Evolutionary conservation across 805 yeast genomes (phyloP).

Genomic region (Ogataea nakhonphanomensis): DNA sequence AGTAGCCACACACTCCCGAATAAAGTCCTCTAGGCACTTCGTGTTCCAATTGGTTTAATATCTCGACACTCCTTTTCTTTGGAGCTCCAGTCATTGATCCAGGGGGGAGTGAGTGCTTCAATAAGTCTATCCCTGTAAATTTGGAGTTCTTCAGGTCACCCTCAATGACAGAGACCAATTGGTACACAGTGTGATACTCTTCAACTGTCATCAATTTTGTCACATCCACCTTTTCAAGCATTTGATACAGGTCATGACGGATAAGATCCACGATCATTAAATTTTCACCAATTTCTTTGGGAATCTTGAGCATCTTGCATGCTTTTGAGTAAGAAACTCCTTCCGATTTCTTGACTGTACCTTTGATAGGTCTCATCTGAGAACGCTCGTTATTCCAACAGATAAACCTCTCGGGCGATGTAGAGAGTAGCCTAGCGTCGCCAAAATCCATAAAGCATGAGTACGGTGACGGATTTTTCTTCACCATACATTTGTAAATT

Average conservation of each 20-base stretch:
- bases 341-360: constrained; percentile 74
- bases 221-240: constrained; percentile 64
- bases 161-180: constrained; percentile 82
- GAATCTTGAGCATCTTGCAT: constrained; percentile 61
- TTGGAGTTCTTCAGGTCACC: constrained; percentile 45
- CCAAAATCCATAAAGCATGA: constrained; percentile 73
- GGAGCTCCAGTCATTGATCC: constrained; percentile 99
- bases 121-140: constrained; percentile 72
- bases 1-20: constrained; percentile 94
- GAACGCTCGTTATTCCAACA: constrained; percentile 65
- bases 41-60: constrained; percentile 59
- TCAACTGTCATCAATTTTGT: constrained; percentile 85
- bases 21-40: constrained; percentile 74
- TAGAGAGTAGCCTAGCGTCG: constrained; percentile 65
- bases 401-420: constrained; percentile 93
- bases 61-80: constrained; percentile 84
- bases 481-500: constrained; percentile 67
- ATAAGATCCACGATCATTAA: constrained; percentile 95
- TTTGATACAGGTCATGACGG: constrained; percentile 79
- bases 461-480: constrained; percentile 88
- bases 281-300: constrained; percentile 94
- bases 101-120: constrained; percentile 83
- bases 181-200: constrained; percentile 87
- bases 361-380: constrained; percentile 93
- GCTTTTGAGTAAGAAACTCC: constrained; percentile 59